These are phyloP conservation scores for Nakazawaea peltata DNA, from an alignment of 805 yeast species.

Conservation along the genomic window DNA sequence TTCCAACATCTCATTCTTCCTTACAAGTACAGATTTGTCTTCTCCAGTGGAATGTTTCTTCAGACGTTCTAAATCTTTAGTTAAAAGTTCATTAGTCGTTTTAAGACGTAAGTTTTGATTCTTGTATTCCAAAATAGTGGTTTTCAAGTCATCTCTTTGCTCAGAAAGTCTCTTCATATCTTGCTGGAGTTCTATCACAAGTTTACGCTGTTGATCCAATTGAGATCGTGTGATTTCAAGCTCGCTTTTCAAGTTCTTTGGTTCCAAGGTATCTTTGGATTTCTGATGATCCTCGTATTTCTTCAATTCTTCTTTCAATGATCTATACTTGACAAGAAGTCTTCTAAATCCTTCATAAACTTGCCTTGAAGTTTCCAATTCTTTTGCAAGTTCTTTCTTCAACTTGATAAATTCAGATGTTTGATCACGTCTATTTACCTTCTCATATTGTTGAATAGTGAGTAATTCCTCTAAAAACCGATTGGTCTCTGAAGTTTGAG, in stretches of 20 bases:
- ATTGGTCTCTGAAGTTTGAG: constrained; percentile 13
- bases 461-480: constrained; percentile 18
- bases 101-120: constrained; percentile 8
- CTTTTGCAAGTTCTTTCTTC: constrained; percentile 21
- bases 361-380: constrained; percentile 19
- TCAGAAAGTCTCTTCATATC: constrained; percentile 17
- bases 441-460: constrained; percentile 11
- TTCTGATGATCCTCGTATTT: background rate
- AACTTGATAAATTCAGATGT: constrained; percentile 13
- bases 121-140: constrained; percentile 10
- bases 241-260: background rate
- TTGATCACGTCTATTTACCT: constrained; percentile 7
- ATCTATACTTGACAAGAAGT: constrained; percentile 22
- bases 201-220: constrained; percentile 12
- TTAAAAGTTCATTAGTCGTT: constrained; percentile 4
- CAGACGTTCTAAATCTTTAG: background rate
- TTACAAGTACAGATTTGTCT: background rate
- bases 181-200: constrained; percentile 14
- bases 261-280: background rate
- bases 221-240: constrained; percentile 17
- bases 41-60: background rate
- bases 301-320: constrained; percentile 12
- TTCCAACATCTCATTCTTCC: constrained; percentile 8
- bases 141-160: constrained; percentile 11
- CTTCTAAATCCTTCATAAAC: constrained; percentile 25